Base-by-base conservation (phyloP, 495 filamentous ascomycete species). In the Talaromyces nanjingensis region DNA sequence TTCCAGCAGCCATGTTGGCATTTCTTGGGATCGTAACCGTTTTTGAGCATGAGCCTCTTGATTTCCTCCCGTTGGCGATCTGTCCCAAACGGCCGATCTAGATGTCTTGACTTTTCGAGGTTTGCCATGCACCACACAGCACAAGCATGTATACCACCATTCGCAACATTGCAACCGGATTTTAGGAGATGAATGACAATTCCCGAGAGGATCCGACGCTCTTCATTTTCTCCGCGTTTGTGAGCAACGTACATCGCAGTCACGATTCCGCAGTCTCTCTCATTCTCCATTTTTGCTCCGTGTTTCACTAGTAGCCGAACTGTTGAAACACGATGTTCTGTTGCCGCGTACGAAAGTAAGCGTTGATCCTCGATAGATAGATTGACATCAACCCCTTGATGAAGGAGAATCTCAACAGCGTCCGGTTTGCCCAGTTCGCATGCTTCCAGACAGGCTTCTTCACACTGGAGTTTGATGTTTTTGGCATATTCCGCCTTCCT, bases 111-210 rank as follows among this genome's bases (percentile, higher is more conserved):
- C 24, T 18, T 20, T 42, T 20, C 16, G 59, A 24, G 20, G 12
- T 18, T 11, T 60, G 18, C 59, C 31, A 60, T 12, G 39, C 7
- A 20, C 59, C 59, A 60, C 14, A 60, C 7, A 27, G 27, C 27
- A 29, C 59, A 47, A 60, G 59, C 59, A 47, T 60, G 59, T 24
- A 60, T 24, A 25, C 37, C 37, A 42, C 34, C 59, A 60, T 60
- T 60, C 42, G 59, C n/a, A 47, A 60, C 33, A 4, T 60, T 60
- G 20, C 59, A 60, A n/a, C 59, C 59, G 6, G 59, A 60, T 14
- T n/a, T 14, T 2, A 60, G 59, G 27, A 60, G 34, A 45, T 60
- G 47, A 1, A 60, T 6, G 7, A 42, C n/a, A 42, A 47, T 45
- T 11, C 25, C 37, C 20, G 11, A 25, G 24, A 24, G 34, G 39